Evolutionary conservation across 2,329 filamentous ascomycete species (phyloP).

Genomic region (Colletotrichum liaoningense): DNA sequence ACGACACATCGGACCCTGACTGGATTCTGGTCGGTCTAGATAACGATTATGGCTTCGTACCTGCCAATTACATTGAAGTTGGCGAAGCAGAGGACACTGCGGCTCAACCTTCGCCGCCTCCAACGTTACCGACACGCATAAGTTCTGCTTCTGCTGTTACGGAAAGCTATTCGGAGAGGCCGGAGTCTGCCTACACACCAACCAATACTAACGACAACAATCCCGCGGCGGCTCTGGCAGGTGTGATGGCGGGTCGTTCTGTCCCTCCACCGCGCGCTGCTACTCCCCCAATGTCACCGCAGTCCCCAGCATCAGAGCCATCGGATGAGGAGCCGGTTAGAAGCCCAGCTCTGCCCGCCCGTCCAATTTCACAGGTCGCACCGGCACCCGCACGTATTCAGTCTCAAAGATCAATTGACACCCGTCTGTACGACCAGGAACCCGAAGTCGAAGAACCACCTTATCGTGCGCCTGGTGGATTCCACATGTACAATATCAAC

Average conservation of each 20-base stretch:
- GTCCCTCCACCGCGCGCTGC: constrained; percentile 49
- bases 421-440: constrained; percentile 38
- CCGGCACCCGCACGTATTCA: constrained; percentile 33
- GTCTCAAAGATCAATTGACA: constrained; percentile 38
- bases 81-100: constrained; percentile 55
- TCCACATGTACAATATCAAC: constrained; percentile 95
- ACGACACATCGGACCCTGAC: constrained; percentile 91
- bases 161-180: constrained; percentile 15
- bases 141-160: background rate
- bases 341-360: constrained; percentile 52
- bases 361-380: constrained; percentile 42
- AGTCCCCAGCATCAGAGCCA: constrained; percentile 34
- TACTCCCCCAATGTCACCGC: constrained; percentile 58
- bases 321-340: constrained; percentile 47
- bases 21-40: constrained; percentile 93
- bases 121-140: constrained; percentile 41
- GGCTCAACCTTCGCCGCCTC: constrained; percentile 47
- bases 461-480: constrained; percentile 72
- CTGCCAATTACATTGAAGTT: constrained; percentile 94
- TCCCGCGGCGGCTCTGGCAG: constrained; percentile 66
- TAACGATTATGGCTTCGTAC: constrained; percentile 92
- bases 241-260: constrained; percentile 62
- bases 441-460: constrained; percentile 40
- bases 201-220: constrained; percentile 47
- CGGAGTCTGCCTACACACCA: constrained; percentile 37